Conservation (phyloP, 2,329 filamentous ascomycete genomes). For the Claviceps quebecensis region DNA sequence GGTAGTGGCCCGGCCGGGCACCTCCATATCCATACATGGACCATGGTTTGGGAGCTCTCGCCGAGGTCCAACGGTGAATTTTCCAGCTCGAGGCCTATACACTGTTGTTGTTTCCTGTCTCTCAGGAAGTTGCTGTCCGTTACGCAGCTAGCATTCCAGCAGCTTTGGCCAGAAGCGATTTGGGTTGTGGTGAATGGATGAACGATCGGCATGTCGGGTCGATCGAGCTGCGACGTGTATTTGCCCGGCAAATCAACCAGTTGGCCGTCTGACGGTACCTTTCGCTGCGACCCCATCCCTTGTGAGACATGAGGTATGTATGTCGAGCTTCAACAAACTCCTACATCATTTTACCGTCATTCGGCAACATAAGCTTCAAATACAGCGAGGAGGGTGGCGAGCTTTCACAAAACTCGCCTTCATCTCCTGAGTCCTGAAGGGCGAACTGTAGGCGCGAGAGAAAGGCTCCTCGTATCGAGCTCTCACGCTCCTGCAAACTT, state of each 20-base stretch:
- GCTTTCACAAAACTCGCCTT: neutral
- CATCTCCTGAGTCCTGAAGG: neutral
- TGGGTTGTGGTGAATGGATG: neutral
- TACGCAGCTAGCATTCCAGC: conserved; percentile 1
- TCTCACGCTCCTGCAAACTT: neutral
- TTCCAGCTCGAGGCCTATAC: conserved; percentile 8
- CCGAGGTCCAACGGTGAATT: conserved; percentile 10
- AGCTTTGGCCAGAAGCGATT: neutral
- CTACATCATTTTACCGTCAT: neutral
- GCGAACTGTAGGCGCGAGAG: neutral
- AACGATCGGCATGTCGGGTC: neutral
- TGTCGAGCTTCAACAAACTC: neutral
- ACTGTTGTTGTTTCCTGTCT: conserved; percentile 5
- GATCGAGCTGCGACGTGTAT: neutral
- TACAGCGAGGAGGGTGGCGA: neutral
- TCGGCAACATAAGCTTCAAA: neutral
- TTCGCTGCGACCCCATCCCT: neutral
- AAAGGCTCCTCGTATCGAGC: neutral
- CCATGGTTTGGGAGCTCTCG: conserved; percentile 4
- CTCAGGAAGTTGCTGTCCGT: neutral
- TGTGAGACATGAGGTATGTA: neutral
- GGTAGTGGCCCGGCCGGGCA: conserved; percentile 3
- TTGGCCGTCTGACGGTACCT: neutral
- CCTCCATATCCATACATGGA: neutral
- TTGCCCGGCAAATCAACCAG: neutral